Evolutionary conservation across 805 yeast species (phyloP).

Genomic region (Cyberlindnera mycetangii): DNA sequence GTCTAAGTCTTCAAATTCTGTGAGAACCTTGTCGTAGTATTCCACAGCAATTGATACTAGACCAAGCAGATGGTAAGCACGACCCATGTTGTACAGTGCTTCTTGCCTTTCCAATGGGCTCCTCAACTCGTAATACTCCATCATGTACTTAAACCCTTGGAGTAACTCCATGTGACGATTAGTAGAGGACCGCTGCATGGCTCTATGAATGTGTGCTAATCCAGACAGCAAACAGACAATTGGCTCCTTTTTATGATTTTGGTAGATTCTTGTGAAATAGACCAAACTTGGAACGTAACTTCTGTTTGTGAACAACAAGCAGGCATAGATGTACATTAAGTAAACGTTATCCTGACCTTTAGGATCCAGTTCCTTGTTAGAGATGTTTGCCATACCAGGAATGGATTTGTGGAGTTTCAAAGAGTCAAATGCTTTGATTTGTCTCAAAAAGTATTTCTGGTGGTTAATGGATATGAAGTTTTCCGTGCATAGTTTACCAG

Average conservation of each 20-base stretch:
- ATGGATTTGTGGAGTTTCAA: constrained; percentile 50
- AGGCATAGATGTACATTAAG: constrained; percentile 73
- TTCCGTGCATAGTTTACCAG: constrained; percentile 57
- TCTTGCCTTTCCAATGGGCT: constrained; percentile 62
- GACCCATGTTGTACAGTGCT: constrained; percentile 76
- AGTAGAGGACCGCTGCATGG: constrained; percentile 84
- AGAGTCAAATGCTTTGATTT: constrained; percentile 84
- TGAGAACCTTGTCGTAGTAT: constrained; percentile 69
- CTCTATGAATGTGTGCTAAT: constrained; percentile 79
- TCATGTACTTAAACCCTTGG: constrained; percentile 78
- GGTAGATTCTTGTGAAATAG: constrained; percentile 70
- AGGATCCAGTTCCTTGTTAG: constrained; percentile 47
- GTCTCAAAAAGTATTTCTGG: constrained; percentile 87
- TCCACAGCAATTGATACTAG: constrained; percentile 67
- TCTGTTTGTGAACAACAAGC: constrained; percentile 74
- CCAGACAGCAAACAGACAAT: constrained; percentile 74
- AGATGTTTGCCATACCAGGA: constrained; percentile 75
- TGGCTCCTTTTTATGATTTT: constrained; percentile 69
- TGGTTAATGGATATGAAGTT: constrained; percentile 74
- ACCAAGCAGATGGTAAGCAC: constrained; percentile 83
- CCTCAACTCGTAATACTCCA: constrained; percentile 65
- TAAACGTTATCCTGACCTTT: constrained; percentile 57
- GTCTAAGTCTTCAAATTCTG: constrained; percentile 30
- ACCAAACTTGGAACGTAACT: constrained; percentile 81
- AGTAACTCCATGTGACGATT: constrained; percentile 84